Percentiles rank a stretch among this genome's conserved stretches.
Conservation (phyloP, 306 rosid species). For the Medicago ruthenica region DNA sequence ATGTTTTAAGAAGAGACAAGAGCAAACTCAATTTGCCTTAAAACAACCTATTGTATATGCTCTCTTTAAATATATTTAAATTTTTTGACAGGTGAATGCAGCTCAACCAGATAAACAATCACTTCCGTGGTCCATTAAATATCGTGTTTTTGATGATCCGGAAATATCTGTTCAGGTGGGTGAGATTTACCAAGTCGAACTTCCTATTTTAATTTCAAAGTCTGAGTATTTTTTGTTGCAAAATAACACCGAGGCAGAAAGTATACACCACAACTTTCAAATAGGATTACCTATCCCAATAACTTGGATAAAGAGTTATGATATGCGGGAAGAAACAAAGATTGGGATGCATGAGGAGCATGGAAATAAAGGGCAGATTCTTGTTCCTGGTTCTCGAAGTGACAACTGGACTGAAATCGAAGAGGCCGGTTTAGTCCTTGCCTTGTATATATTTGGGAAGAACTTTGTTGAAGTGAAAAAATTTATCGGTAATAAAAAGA, state of each 20-base stretch:
- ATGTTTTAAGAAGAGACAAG: constrained; percentile 5
- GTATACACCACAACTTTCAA: constrained; percentile 47
- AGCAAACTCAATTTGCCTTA: constrained; percentile 14
- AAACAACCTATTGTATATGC: not conserved
- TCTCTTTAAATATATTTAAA: constrained; percentile 37
- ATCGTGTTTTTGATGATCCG: constrained; percentile 63
- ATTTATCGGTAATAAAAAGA: constrained; percentile 65
- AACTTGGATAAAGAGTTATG: constrained; percentile 56
- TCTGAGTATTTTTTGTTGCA: constrained; percentile 48
- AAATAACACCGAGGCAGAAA: constrained; percentile 46
- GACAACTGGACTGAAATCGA: constrained; percentile 71
- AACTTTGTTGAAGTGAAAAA: constrained; percentile 73
- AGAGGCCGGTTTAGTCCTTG: constrained; percentile 76
- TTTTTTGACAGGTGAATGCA: constrained; percentile 61
- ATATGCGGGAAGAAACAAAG: constrained; percentile 45
- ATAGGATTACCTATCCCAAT: constrained; percentile 68
- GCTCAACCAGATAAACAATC: constrained; percentile 57
- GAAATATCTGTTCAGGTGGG: constrained; percentile 80
- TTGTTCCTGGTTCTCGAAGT: constrained; percentile 70
- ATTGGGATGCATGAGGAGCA: constrained; percentile 42
- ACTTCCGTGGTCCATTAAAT: constrained; percentile 53
- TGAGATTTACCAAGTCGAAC: constrained; percentile 69
- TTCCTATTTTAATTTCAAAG: constrained; percentile 55
- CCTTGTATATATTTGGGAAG: constrained; percentile 86
- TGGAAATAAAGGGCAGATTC: constrained; percentile 46